Evolutionary conservation across 2,329 filamentous ascomycete genomes (phyloP).

Genomic region (Trichoderma polysporum): DNA sequence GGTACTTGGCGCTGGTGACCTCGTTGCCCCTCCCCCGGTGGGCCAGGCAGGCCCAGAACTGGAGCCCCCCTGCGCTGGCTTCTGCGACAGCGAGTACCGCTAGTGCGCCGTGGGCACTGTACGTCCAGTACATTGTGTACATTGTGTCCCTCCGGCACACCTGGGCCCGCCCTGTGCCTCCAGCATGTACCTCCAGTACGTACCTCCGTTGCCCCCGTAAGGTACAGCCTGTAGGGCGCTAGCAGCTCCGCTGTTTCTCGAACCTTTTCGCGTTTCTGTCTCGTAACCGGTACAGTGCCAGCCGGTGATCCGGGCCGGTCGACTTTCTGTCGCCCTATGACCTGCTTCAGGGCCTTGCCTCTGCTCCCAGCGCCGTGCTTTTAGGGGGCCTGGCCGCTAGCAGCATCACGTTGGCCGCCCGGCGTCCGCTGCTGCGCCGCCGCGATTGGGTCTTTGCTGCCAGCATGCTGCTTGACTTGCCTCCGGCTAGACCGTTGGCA

Average conservation of each 20-base stretch:
- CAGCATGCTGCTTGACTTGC: background rate
- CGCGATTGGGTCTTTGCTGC: background rate
- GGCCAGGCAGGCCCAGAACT: constrained; percentile 21
- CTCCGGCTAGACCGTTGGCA: constrained; percentile 16
- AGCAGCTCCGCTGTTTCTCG: constrained; percentile 9
- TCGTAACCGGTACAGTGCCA: constrained; percentile 8
- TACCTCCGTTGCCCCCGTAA: constrained; percentile 1
- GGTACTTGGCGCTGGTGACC: constrained; percentile 21
- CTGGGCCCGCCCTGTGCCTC: too few species aligned
- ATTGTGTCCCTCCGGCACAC: background rate
- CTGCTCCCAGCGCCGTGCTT: background rate
- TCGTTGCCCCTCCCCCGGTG: constrained; percentile 14
- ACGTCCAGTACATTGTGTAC: background rate
- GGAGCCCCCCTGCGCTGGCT: constrained; percentile 17
- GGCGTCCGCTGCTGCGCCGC: constrained; percentile 11
- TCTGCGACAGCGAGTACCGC: background rate
- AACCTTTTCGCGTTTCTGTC: background rate
- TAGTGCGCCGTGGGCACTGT: background rate
- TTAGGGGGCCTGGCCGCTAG: constrained; percentile 1
- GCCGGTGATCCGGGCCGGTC: constrained; percentile 13
- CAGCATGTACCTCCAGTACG: background rate
- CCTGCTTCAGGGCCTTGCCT: background rate
- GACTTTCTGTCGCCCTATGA: background rate
- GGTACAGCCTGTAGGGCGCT: too few species aligned
- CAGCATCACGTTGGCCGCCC: constrained; percentile 14